Evolutionary conservation across 2,329 filamentous ascomycete species (phyloP), one percentile per base, ranked within the genome.

Genomic region (Coniochaeta sp.): DNA sequence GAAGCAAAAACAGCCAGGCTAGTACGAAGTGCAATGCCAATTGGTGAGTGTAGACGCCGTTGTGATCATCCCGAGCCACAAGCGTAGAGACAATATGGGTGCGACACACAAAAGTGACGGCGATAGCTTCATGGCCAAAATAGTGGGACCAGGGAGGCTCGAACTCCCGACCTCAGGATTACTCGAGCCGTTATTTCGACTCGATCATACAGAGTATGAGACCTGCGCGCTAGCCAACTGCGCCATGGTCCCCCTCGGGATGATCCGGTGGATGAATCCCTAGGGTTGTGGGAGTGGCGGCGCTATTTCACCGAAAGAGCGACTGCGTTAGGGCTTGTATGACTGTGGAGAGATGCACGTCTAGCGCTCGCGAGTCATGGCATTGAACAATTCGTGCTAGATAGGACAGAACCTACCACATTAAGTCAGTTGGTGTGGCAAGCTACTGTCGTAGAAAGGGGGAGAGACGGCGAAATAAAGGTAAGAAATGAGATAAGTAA

Each of bases 91-190:
- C n/a, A n/a, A n/a, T n/a, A n/a, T n/a, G n/a, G n/a, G n/a, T n/a
- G n/a, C n/a, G n/a, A n/a, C n/a, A n/a, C n/a, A n/a, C n/a, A n/a
- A n/a, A n/a, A n/a, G n/a, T 14, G 38, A n/a, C 38, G 9, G 17
- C 4, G 38, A 17, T 14, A n/a, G 17, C 38, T 40, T 24, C 6
- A 55, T 16, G 2, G 26, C 50, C 7, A 55, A 55, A 55, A 34
- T 5, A 30, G 8, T 56, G 54, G 54, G 54, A 56, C 54, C 54
- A 56, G 54, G 28, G 54, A 56, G 54, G 28, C 34, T 56, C 54
- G 54, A 56, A 56, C 54, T 56, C 54, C 28, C 54, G 54, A 56
- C 54, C 54, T 56, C 54, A 56, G 54, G 54, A 56, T 56, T 56
- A 36, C 32, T 56, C 54, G 47, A 4, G 30, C 10, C 34, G 34